Evolutionary conservation across 306 rosid species (phyloP).

Genomic region (Lathyrus sativus): DNA sequence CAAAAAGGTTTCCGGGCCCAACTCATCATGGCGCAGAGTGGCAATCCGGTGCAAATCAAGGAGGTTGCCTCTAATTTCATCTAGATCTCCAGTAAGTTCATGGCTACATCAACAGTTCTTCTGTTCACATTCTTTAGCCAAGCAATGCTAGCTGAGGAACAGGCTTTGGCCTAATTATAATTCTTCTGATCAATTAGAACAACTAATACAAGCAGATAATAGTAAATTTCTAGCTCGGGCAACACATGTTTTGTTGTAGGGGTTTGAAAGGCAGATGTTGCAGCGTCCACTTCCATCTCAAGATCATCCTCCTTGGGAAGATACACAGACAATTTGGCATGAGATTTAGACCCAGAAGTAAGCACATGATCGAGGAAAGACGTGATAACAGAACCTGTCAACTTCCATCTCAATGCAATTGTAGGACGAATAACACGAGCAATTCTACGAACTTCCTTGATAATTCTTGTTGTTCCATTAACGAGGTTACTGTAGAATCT

Average conservation of each 20-base stretch:
- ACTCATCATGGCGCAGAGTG: slow-evolving; percentile 92
- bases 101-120: slow-evolving; percentile 95
- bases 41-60: slow-evolving; percentile 91
- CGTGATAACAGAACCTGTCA: no score
- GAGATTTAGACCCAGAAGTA: no score
- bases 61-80: slow-evolving; percentile 89
- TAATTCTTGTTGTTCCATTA: no score
- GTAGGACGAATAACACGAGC: no score
- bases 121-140: slow-evolving; percentile 80
- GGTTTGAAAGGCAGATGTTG: slow-evolving; percentile 69
- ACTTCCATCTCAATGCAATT: no score
- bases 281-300: slow-evolving; percentile 94
- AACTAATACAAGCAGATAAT: slow-evolving; percentile 75
- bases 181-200: slow-evolving; percentile 90
- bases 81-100: slow-evolving; percentile 88
- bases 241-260: slow-evolving; percentile 56
- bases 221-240: slow-evolving; percentile 92
- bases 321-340: no score
- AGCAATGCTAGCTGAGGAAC: slow-evolving; percentile 83
- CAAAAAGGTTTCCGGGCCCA: slow-evolving; percentile 99
- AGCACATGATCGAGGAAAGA: no score
- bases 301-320: slow-evolving; percentile 93
- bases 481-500: no score
- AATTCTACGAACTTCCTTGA: no score
- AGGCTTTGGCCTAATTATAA: slow-evolving; percentile 87